Evolutionary conservation across 164 flowering plant species (phyloP).

Genomic region (Magnolia sinica): DNA sequence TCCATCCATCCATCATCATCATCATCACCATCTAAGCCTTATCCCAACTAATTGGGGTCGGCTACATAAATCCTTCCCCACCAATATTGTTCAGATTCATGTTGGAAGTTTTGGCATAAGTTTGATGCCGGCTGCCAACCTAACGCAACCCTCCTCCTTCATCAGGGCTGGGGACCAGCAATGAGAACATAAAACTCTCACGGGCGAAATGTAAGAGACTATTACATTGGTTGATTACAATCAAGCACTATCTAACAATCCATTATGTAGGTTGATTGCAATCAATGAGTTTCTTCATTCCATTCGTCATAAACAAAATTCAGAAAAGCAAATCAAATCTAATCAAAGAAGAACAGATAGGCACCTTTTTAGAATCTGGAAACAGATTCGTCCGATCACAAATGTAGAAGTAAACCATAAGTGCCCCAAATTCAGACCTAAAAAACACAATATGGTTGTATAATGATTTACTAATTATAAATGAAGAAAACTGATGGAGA

Average conservation of each 20-base stretch:
- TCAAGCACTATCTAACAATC: not conserved
- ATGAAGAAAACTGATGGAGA: not conserved
- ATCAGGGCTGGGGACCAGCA: not conserved
- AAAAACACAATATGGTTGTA: slow-evolving; percentile 16
- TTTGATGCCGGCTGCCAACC: no score
- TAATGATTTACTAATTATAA: not conserved
- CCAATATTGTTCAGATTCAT: no score
- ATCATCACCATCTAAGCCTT: no score
- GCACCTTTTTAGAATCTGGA: slow-evolving; percentile 81
- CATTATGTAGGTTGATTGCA: not conserved
- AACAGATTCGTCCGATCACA: slow-evolving; percentile 83
- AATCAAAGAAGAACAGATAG: not conserved
- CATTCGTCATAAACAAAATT: not conserved
- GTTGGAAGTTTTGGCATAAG: no score
- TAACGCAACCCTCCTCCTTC: no score
- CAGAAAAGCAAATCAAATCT: not conserved
- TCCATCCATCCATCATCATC: no score
- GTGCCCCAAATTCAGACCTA: slow-evolving; percentile 87
- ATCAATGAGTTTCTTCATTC: not conserved
- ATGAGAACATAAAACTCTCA: not conserved
- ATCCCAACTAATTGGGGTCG: no score
- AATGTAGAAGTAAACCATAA: slow-evolving; percentile 70
- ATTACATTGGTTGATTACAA: not conserved
- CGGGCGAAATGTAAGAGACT: not conserved
- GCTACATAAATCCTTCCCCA: no score